Percentiles rank a stretch among this genome's conserved stretches.
Evolutionary conservation across 371 early-diverging fungal genomes (phyloP).

Genomic region (Cokeromyces recurvatus): DNA sequence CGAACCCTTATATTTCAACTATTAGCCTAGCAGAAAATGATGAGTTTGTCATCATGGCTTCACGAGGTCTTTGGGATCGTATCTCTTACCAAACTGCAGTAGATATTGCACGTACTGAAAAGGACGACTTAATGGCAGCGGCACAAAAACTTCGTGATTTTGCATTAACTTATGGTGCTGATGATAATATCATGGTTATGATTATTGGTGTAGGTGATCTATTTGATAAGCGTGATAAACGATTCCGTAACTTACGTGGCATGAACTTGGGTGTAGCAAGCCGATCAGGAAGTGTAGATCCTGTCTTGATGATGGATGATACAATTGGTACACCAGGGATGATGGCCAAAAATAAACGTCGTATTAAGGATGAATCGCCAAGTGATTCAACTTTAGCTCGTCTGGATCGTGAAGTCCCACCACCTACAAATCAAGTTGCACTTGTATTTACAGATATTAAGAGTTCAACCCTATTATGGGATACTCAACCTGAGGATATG

Average conservation of each 20-base stretch:
- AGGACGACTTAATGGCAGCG: conserved; percentile 73
- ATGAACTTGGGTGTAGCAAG: conserved; percentile 13
- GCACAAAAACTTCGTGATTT: conserved; percentile 84
- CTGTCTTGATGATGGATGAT: conserved; percentile 16
- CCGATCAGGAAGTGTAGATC: conserved; percentile 13
- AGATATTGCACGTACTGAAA: conserved; percentile 77
- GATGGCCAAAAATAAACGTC: conserved; percentile 34
- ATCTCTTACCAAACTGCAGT: conserved; percentile 81
- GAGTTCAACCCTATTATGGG: conserved; percentile 94
- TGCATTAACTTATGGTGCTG: conserved; percentile 84
- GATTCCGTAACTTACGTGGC: conserved; percentile 24
- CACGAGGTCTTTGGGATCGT: conserved; percentile 78
- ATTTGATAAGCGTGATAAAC: conserved; percentile 51
- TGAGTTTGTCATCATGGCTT: conserved; percentile 89
- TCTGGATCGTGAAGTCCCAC: conserved; percentile 73
- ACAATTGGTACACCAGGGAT: conserved; percentile 17
- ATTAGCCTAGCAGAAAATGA: conserved; percentile 77
- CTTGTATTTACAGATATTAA: conserved; percentile 96
- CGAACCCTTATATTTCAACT: conserved; percentile 76
- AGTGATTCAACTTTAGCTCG: conserved; percentile 61
- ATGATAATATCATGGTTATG: conserved; percentile 80
- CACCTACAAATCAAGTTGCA: conserved; percentile 84
- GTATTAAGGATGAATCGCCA: conserved; percentile 49
- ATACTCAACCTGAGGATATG: conserved; percentile 85
- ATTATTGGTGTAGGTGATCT: conserved; percentile 76